A percentile compares a stretch with the other conserved stretches of the same genome.
Conservation (phyloP, 139 green algal genomes). For the Chlorella sorokiniana region DNA sequence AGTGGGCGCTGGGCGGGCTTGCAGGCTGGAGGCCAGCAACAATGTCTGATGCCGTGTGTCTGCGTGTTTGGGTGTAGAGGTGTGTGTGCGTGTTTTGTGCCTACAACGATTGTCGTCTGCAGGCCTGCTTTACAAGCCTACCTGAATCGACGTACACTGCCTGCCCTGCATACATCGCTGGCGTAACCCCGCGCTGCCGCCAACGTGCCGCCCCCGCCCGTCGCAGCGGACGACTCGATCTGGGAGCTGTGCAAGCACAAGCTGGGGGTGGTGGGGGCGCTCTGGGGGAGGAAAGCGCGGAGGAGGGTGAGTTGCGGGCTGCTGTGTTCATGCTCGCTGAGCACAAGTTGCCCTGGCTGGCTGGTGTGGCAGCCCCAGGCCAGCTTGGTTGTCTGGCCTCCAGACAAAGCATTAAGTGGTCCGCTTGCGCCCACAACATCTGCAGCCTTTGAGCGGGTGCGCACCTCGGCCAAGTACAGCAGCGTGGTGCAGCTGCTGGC, state of each 20-base stretch:
- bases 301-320: slow-evolving; percentile 1
- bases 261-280: slow-evolving; percentile 9
- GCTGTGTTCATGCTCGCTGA: background rate
- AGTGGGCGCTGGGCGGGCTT: too few species aligned
- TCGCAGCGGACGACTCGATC: slow-evolving; percentile 22
- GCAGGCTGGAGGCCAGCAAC: too few species aligned
- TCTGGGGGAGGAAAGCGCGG: background rate
- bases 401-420: background rate
- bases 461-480: background rate
- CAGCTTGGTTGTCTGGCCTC: too few species aligned
- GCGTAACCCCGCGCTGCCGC: too few species aligned
- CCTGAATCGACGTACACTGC: background rate
- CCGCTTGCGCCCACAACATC: background rate
- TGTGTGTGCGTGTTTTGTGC: background rate
- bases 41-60: too few species aligned
- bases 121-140: background rate
- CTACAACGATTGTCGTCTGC: background rate
- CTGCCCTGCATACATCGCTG: too few species aligned
- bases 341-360: background rate
- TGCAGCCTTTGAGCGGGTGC: background rate
- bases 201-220: too few species aligned
- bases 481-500: background rate
- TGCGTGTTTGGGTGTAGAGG: background rate
- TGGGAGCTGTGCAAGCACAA: slow-evolving; percentile 21
- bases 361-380: too few species aligned